Percentiles rank a stretch among this genome's conserved stretches.
Evolutionary conservation across 108 stramenopile genomes (phyloP).

Genomic region (Epipyxis sp.): DNA sequence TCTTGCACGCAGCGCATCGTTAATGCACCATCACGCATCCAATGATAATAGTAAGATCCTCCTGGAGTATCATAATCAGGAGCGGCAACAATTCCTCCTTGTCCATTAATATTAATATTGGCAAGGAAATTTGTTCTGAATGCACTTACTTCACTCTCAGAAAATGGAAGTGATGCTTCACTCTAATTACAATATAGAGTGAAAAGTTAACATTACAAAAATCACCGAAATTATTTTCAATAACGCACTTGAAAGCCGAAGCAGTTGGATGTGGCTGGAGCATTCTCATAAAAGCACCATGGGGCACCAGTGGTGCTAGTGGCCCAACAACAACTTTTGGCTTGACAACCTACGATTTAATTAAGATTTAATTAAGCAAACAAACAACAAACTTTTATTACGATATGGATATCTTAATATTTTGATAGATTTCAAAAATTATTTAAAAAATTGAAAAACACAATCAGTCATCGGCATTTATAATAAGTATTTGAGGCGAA

Average conservation of each 20-base stretch:
- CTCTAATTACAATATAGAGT: slow-evolving; percentile 1
- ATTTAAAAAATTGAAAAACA: too few species aligned
- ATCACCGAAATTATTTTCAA: neutral
- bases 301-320: slow-evolving; percentile 12
- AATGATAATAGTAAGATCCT: slow-evolving; percentile 30
- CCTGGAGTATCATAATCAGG: slow-evolving; percentile 37
- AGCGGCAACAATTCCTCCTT: slow-evolving; percentile 31
- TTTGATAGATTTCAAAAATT: too few species aligned
- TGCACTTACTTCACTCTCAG: slow-evolving; percentile 9
- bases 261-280: neutral
- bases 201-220: neutral
- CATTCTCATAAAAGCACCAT: slow-evolving; percentile 25
- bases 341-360: neutral
- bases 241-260: slow-evolving; percentile 7
- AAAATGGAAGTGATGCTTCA: neutral
- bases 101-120: slow-evolving; percentile 25
- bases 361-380: too few species aligned
- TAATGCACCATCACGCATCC: slow-evolving; percentile 30
- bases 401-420: too few species aligned
- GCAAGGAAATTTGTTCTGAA: slow-evolving; percentile 24
- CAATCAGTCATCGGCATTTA: too few species aligned
- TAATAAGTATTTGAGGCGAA: too few species aligned
- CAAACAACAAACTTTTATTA: too few species aligned
- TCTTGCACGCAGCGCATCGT: slow-evolving; percentile 33
- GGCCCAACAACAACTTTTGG: slow-evolving; percentile 31